Evolutionary conservation across 306 rosid species (phyloP), one percentile per base, ranked within the genome.

Genomic region (Biancaea sappan): DNA sequence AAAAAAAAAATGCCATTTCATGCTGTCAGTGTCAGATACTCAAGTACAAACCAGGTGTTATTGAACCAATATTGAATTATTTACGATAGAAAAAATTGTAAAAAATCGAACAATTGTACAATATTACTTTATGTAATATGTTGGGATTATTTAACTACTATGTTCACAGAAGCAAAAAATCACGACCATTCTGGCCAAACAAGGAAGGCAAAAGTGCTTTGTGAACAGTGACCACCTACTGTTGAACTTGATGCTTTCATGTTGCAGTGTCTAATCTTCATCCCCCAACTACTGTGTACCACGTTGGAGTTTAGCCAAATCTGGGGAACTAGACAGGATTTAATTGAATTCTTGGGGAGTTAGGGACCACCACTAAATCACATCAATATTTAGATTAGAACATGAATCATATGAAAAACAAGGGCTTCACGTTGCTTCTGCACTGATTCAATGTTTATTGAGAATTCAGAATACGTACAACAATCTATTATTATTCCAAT

Each of bases 401-500:
- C 47, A 61, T 12, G 58, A 48, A 41, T 32, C 22, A 50, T 22
- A 61, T 41, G 21, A 24, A 41, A 8, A 62, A 43, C 22, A 40
- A 28, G 41, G 47, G 6, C 32, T 57, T 21, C 34, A 53, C 54
- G 44, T 54, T 46, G 48, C 57, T 63, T 24, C 65, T 43, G 15
- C 56, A 60, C 75, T 72, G 13, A 56, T 43, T 51, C 74, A 46
- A 29, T 65, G 52, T 29, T 51, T 19, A 41, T 41, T 61, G 35
- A 77, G 29, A 56, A 75, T 44, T 34, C 54, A 77, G 29, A 56
- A 75, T 44, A 44, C 54, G 31, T 54, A 52, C 47, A 78, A 66
- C 57, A 10, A 76, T 34, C 71, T 69, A 60, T 65, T 24, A 24
- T 61, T 51, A 5, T 40, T 74, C 40, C 12, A 43, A 8, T 61